A percentile compares a stretch with the other conserved stretches of the same genome.
Conservation (phyloP, 1,284 basidiomycete species). For the Cryptococcus neoformans region DNA sequence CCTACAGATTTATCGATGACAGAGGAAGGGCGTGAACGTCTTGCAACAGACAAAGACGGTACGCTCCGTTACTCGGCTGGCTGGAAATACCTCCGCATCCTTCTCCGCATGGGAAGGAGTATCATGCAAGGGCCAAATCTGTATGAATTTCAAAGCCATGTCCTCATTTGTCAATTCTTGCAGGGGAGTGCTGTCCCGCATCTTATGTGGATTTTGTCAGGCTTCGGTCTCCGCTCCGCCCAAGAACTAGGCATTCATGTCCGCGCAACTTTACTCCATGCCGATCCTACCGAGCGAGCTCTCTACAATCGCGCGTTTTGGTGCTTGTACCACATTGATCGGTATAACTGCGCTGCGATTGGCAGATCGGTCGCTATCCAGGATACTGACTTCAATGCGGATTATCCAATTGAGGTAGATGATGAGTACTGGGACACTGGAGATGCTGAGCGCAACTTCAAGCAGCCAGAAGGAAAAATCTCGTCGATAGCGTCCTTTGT, state of each 20-base stretch:
- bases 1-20: slow-evolving; percentile 23
- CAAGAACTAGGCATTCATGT: slow-evolving; percentile 49
- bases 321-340: slow-evolving; percentile 54
- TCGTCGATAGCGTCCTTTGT: slow-evolving; percentile 61
- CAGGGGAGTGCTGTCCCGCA: slow-evolving; percentile 65
- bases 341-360: slow-evolving; percentile 63
- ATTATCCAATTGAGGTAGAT: slow-evolving; percentile 74
- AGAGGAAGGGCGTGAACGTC: slow-evolving; percentile 35
- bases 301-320: slow-evolving; percentile 77
- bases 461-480: slow-evolving; percentile 58
- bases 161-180: slow-evolving; percentile 48
- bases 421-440: slow-evolving; percentile 73
- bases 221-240: slow-evolving; percentile 65
- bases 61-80: slow-evolving; percentile 58
- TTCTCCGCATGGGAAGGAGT: slow-evolving; percentile 56
- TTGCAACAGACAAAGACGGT: slow-evolving; percentile 39
- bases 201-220: slow-evolving; percentile 67
- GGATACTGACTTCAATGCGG: slow-evolving; percentile 79
- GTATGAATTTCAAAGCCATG: slow-evolving; percentile 69
- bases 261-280: slow-evolving; percentile 33
- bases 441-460: slow-evolving; percentile 52
- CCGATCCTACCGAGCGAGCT: slow-evolving; percentile 57
- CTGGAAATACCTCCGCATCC: slow-evolving; percentile 70
- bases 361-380: slow-evolving; percentile 79
- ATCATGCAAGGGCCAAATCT: slow-evolving; percentile 60